These are phyloP conservation scores for Cicer arietinum DNA, from an alignment of 306 rosid species.

Conservation along the genomic window DNA sequence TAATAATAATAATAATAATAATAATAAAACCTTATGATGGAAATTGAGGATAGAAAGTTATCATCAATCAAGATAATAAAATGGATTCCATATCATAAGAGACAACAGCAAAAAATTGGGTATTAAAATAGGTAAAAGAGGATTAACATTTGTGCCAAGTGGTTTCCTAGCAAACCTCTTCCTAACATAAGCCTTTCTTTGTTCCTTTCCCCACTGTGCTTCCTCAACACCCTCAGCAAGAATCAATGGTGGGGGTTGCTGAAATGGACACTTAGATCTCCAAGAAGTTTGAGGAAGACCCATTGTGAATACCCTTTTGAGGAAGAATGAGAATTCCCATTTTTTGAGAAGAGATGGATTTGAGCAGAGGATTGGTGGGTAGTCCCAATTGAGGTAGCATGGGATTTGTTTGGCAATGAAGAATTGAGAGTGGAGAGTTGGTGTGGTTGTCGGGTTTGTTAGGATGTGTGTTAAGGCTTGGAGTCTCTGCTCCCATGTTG, in stretches of 20 bases:
- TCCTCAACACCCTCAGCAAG: constrained; percentile 70
- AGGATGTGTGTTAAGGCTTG: constrained; percentile 79
- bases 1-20: background rate
- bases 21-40: background rate
- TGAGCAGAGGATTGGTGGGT: constrained; percentile 82
- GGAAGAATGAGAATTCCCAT: constrained; percentile 70
- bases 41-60: background rate
- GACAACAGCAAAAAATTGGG: constrained; percentile 67
- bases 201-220: constrained; percentile 64
- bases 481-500: constrained; percentile 65
- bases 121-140: constrained; percentile 56
- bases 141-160: constrained; percentile 50
- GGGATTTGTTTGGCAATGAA: constrained; percentile 75
- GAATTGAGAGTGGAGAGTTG: constrained; percentile 73
- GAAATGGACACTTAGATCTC: constrained; percentile 86
- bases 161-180: constrained; percentile 62
- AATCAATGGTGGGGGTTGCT: constrained; percentile 75
- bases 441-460: constrained; percentile 67
- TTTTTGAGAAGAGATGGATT: constrained; percentile 55
- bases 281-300: constrained; percentile 67
- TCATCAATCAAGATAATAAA: constrained; percentile 23
- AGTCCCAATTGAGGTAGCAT: constrained; percentile 82
- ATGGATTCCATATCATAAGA: constrained; percentile 71
- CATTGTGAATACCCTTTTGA: constrained; percentile 55
- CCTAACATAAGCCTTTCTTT: constrained; percentile 57